Percentiles rank a stretch among this genome's conserved stretches.
These are phyloP conservation scores for Filobasidium floriforme DNA, from an alignment of 768 basidiomycete genomes.

Conservation along the genomic window DNA sequence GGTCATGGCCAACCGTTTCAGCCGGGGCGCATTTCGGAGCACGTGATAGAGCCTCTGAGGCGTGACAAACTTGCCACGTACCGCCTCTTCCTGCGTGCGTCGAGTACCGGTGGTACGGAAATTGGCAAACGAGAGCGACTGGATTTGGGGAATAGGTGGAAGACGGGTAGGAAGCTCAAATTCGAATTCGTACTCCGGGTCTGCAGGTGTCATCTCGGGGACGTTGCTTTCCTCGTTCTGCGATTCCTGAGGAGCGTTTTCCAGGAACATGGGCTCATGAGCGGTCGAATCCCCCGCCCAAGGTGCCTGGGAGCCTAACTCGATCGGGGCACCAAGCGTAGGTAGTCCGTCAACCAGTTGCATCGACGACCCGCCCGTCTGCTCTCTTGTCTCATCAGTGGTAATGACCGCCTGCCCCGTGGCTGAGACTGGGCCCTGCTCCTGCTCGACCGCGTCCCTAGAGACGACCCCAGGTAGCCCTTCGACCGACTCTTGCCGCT, in stretches of 20 bases:
- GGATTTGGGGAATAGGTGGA: slow-evolving; percentile 48
- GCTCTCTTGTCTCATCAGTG: not conserved
- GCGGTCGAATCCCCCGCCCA: not conserved
- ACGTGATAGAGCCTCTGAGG: slow-evolving; percentile 61
- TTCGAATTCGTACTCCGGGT: slow-evolving; percentile 4
- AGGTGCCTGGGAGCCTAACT: not conserved
- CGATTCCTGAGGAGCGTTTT: too few relatives aligned
- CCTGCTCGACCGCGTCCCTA: not conserved
- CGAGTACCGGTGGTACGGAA: slow-evolving; percentile 96
- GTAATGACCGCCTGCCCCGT: too few relatives aligned
- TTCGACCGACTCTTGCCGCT: not conserved
- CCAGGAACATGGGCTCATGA: too few relatives aligned
- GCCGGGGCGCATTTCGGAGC: slow-evolving; percentile 74
- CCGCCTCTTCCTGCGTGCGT: slow-evolving; percentile 80
- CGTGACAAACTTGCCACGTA: slow-evolving; percentile 85
- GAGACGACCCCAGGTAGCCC: not conserved
- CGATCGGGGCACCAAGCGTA: not conserved
- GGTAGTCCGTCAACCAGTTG: not conserved
- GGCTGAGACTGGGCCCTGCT: too few relatives aligned
- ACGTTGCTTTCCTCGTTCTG: not conserved
- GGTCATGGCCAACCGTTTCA: slow-evolving; percentile 83
- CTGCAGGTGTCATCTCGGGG: slow-evolving; percentile 6
- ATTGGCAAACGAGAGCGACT: slow-evolving; percentile 86
- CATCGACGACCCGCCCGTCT: not conserved
- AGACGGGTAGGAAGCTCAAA: slow-evolving; percentile 5